phyloP scores from a whole-genome alignment of 257 asterid species.

The Solanum pimpinellifolium region DNA sequence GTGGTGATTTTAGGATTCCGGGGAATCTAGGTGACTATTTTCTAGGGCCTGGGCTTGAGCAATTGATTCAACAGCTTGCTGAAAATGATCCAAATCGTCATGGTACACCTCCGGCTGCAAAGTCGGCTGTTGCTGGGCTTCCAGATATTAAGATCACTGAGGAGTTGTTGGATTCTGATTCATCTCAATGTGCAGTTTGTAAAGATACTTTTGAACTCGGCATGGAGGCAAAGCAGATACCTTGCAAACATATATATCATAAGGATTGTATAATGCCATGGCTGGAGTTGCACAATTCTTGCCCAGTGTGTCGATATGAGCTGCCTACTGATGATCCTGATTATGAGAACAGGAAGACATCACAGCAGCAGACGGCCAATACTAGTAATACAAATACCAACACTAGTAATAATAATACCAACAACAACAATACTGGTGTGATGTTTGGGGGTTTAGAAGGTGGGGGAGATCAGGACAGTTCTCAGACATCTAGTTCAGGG shows the following conservation, averaged over 20 bases:
- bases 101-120: conserved; percentile 87
- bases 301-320: conserved; percentile 87
- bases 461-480: conserved; percentile 23
- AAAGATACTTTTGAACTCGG: conserved; percentile 61
- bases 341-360: conserved; percentile 49
- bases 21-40: conserved; percentile 69
- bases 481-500: conserved; percentile 36
- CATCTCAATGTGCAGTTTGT: conserved; percentile 77
- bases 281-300: conserved; percentile 85
- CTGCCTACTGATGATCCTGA: conserved; percentile 86
- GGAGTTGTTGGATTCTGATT: conserved; percentile 48
- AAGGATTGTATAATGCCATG: conserved; percentile 78
- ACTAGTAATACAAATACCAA: background rate
- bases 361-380: conserved; percentile 8
- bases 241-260: conserved; percentile 87
- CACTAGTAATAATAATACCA: conserved; percentile 1
- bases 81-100: conserved; percentile 83
- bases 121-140: conserved; percentile 54
- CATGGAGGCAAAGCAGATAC: conserved; percentile 64
- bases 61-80: conserved; percentile 70
- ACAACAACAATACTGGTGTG: conserved; percentile 5
- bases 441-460: conserved; percentile 23
- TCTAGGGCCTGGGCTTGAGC: conserved; percentile 75
- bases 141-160: conserved; percentile 44
- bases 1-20: conserved; percentile 27